phyloP scores from a whole-genome alignment of 495 filamentous ascomycete genomes.

The Aspergillus avenaceus region DNA sequence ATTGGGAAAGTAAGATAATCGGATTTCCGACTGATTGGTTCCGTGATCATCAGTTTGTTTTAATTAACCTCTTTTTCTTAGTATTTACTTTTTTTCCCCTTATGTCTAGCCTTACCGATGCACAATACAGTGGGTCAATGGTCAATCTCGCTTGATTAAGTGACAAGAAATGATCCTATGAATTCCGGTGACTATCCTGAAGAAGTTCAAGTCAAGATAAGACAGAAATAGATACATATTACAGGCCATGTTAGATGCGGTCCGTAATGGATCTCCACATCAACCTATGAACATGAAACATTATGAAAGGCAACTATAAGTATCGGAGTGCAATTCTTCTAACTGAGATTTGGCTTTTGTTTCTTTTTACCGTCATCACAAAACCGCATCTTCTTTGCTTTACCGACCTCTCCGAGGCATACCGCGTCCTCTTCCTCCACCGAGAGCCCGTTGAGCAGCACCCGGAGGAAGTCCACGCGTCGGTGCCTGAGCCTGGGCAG shows the following conservation, averaged over 20 bases:
- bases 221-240: no score
- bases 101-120: background rate
- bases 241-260: no score
- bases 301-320: background rate
- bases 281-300: background rate
- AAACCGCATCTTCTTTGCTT: conserved; percentile 9
- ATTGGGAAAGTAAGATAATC: background rate
- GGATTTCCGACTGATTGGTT: background rate
- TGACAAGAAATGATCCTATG: no score
- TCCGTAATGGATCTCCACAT: background rate
- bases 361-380: conserved; percentile 13
- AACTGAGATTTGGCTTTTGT: conserved; percentile 8
- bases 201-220: conserved; percentile 13
- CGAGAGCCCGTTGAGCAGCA: conserved; percentile 84
- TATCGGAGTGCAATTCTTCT: conserved; percentile 7
- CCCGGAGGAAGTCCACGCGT: conserved; percentile 78
- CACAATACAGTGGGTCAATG: background rate
- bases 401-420: conserved; percentile 62
- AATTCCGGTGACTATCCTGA: no score
- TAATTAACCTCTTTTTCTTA: conserved; percentile 2
- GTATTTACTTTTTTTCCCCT: background rate
- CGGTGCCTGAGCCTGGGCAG: conserved; percentile 72
- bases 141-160: no score
- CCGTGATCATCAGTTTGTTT: no score
- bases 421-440: conserved; percentile 76